Base-by-base conservation (phyloP, 495 filamentous ascomycete genomes). In the Aspergillus sparsus region DNA sequence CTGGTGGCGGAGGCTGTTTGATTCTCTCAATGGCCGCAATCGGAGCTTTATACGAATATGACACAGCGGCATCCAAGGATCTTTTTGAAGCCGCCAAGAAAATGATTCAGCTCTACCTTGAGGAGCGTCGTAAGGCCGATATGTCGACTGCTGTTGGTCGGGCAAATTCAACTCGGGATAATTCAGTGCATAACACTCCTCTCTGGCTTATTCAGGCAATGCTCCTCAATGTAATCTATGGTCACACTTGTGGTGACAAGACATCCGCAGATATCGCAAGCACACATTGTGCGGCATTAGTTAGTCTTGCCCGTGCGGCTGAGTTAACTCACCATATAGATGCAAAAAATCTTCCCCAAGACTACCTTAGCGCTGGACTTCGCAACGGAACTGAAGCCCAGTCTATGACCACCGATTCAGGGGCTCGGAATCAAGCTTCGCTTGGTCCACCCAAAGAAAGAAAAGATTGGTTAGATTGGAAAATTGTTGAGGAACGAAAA, bases 181-280 rank as follows among this genome's bases (percentile, higher is more conserved):
- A 83, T 63, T 81, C 87, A 2, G 79, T 87, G 45, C 89, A 94
- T 63, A 85, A 86, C 39, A 97, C 92, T 11, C 94, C 94, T 2
- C 80, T 97, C 51, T 97, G 94, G 94, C 82, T 98, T 32, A 91
- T 98, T n/a, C 94, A 98, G 68, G 93, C 94, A 1, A 97, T 98
- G 94, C 82, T 98, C 33, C 81, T 98, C 42, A 97, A 96, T 73
- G 90, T 98, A 36, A 89, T 98, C 10, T 98, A 96, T 65, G 95
- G 95, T 9, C 91, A 98, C 65, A 92, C 96, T 63, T 97, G 91
- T 70, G 95, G 90, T 31, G 93, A 98, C 68, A 94, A 93, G 74
- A 85, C 82, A 36, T 88, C 91, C 12, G 90, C 90, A 36, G 91
- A 97, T 70, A 96, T 95, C 63, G 94, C 94, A 3, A 90, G 86